Conservation (phyloP, 768 basidiomycete species). For the Lactarius hengduanensis region DNA sequence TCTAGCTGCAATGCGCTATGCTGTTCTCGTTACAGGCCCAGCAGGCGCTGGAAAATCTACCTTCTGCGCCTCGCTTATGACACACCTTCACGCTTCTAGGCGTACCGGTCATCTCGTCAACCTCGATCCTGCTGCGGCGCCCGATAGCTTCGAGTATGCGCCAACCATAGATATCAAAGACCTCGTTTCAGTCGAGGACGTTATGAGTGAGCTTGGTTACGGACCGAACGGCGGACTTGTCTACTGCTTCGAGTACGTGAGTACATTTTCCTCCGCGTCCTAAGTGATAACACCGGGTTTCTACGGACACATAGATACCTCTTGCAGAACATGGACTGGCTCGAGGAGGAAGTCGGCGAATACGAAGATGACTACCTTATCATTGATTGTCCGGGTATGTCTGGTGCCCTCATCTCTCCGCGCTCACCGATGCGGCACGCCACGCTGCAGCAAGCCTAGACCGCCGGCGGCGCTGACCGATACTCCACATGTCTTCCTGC, state of each 20-base stretch:
- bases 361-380: conserved; percentile 96
- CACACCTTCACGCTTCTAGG: conserved; percentile 79
- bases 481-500: conserved; percentile 12
- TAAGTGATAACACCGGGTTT: conserved; percentile 4
- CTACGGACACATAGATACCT: conserved; percentile 65
- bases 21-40: conserved; percentile 88
- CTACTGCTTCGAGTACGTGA: conserved; percentile 99
- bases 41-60: conserved; percentile 98
- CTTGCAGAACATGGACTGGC: conserved; percentile 96
- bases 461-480: conserved; percentile 11
- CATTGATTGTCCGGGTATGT: conserved; percentile 83
- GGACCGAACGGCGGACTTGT: conserved; percentile 97
- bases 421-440: conserved; percentile 9
- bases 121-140: conserved; percentile 90
- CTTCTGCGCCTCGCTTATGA: conserved; percentile 83
- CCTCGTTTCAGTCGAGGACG: conserved; percentile 88
- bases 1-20: conserved; percentile 67
- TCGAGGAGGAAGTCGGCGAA: conserved; percentile 92
- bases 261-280: conserved; percentile 36
- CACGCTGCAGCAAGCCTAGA: conserved; percentile 6
- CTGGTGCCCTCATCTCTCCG: conserved; percentile 5
- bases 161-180: conserved; percentile 94
- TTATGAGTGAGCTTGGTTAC: conserved; percentile 92
- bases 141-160: conserved; percentile 85
- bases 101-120: conserved; percentile 92